A percentile compares a stretch with the other conserved stretches of the same genome.
Evolutionary conservation across 2,329 filamentous ascomycete species (phyloP).

Genomic region (Botrytis tulipae): DNA sequence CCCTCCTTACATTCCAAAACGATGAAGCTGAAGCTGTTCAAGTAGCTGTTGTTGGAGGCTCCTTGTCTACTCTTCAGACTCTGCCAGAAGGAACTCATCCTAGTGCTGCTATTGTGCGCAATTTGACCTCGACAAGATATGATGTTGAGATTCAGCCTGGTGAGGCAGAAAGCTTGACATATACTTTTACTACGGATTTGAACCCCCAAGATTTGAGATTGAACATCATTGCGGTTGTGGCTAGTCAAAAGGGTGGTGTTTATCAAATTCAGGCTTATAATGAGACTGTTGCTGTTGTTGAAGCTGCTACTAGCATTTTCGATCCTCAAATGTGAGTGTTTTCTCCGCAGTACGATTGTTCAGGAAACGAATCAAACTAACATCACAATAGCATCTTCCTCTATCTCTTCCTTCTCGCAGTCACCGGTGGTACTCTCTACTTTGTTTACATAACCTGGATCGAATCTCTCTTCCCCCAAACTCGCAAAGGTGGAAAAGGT

Average conservation of each 20-base stretch:
- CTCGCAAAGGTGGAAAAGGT: constrained; percentile 53
- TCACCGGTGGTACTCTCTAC: constrained; percentile 79
- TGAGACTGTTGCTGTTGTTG: constrained; percentile 80
- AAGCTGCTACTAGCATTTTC: constrained; percentile 86
- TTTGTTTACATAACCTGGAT: constrained; percentile 99
- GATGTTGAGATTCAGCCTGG: constrained; percentile 71
- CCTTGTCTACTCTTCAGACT: constrained; percentile 59
- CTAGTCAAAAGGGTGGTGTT: constrained; percentile 62
- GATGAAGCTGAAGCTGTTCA: constrained; percentile 73
- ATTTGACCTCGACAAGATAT: constrained; percentile 78
- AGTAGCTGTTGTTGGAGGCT: constrained; percentile 74
- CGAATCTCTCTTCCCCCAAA: constrained; percentile 90
- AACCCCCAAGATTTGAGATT: constrained; percentile 85
- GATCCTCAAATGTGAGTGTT: constrained; percentile 76
- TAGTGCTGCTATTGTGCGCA: constrained; percentile 66
- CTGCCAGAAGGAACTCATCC: constrained; percentile 50
- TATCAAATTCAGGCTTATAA: constrained; percentile 81
- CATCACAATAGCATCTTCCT: constrained; percentile 79
- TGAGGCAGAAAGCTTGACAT: constrained; percentile 73
- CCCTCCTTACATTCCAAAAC: constrained; percentile 80
- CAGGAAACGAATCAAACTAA: not conserved
- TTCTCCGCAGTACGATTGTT: not conserved
- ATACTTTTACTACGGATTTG: constrained; percentile 85
- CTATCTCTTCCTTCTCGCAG: constrained; percentile 81
- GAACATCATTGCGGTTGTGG: constrained; percentile 72